Evolutionary conservation across 257 asterid species (phyloP).

Genomic region (Nicotiana knightiana): DNA sequence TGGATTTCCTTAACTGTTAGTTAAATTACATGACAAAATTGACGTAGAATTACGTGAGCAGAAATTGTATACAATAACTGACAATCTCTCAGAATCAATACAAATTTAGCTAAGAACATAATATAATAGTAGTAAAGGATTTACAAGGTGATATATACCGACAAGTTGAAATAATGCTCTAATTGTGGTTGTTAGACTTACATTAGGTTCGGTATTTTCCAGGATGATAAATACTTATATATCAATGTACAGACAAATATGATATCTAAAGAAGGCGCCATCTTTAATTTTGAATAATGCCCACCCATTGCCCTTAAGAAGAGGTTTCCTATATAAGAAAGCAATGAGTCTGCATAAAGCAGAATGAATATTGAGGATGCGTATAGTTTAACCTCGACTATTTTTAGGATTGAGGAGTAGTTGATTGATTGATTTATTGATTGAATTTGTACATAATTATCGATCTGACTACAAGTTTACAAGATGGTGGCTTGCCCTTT

Average conservation of each 20-base stretch:
- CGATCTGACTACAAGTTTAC: conserved; percentile 7
- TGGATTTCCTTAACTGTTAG: too few relatives aligned
- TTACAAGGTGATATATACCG: not conserved
- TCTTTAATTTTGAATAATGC: not conserved
- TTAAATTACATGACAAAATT: not conserved
- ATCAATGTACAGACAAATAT: not conserved
- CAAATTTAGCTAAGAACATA: not conserved
- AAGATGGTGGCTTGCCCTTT: not conserved
- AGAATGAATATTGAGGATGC: not conserved
- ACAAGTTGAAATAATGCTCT: not conserved
- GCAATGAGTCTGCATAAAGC: not conserved
- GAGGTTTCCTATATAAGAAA: not conserved
- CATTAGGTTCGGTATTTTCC: not conserved
- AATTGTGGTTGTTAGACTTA: not conserved
- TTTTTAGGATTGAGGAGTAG: not conserved
- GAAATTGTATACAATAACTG: too few relatives aligned
- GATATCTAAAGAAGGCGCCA: not conserved
- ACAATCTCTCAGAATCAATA: too few relatives aligned
- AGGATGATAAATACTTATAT: not conserved
- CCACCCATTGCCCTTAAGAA: not conserved
- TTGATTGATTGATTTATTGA: not conserved
- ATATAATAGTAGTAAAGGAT: not conserved
- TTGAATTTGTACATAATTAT: not conserved
- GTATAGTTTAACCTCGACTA: not conserved
- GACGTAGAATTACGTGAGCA: not conserved